Evolutionary conservation across 208 protist species (phyloP), one percentile per base, ranked within the genome.

Genomic region (Novymonas esmeraldas): DNA sequence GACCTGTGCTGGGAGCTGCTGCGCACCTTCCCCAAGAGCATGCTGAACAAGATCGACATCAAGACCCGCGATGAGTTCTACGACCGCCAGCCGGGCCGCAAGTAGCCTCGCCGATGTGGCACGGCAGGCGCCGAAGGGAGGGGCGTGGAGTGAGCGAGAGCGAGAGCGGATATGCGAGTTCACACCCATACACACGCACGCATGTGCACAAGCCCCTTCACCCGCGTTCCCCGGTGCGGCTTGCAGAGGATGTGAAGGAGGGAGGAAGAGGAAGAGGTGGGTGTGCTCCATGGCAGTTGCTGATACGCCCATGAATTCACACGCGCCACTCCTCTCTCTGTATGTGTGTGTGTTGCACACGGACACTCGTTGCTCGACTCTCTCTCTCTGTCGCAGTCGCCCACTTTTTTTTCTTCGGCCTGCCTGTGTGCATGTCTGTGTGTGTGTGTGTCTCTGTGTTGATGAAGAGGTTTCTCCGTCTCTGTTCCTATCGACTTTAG

Each of bases 1-100:
- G 99, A 99, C 51, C 80, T 99, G 39, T 99, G 98, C 79, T 99
- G 99, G 97, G 81, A 84, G 48, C 87, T 99, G 31, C 92, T 99
- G 11, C 90, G 98, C 64, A 99, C 97, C 41, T 99, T 99, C 92
- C 98, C 98, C 42, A 94, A 96, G 67, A 95, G 98, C 59, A 84
- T 99, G 82, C 94, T 99, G 39, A 99, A 98, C 82, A 93, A 99
- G 75, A 99, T 99, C 73, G 84, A 96, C 60, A 92, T 96, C 41
- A 98, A 98, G 78, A 98, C 89, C 11, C 79, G 97, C 45, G 91
- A 98, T 42, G 84, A 98, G 78, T 99, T 96, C 71, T 99, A 99
- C 73, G 81, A 94, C 50, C 83, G 87, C 46, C 84, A 90, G 61
- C 79, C 85, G 18, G 75, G 68, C 39, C 72, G 73, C 45, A 82